phyloP scores from a whole-genome alignment of 2,329 filamentous ascomycete species.

The Orbilia javanica region DNA sequence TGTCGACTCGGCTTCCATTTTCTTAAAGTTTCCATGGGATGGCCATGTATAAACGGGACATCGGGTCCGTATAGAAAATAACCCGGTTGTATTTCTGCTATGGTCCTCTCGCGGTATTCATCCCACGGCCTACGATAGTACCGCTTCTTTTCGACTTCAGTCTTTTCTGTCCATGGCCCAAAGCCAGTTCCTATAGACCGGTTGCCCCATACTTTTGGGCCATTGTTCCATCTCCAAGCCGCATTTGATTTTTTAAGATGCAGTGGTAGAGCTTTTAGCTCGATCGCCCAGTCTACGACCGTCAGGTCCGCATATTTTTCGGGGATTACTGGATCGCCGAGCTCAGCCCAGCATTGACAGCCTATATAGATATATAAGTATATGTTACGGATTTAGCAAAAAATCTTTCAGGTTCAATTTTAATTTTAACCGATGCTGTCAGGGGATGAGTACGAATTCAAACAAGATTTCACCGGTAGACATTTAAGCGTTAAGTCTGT shows the following conservation, averaged over 20 bases:
- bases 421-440: too few species aligned
- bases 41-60: not conserved
- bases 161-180: not conserved
- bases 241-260: not conserved
- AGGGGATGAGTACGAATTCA: too few species aligned
- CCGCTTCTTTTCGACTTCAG: not conserved
- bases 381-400: not conserved
- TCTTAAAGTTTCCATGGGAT: not conserved
- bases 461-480: too few species aligned
- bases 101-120: not conserved
- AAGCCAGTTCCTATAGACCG: not conserved
- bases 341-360: not conserved
- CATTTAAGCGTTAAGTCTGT: not conserved
- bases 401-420: too few species aligned
- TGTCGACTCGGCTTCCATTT: not conserved
- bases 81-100: not conserved
- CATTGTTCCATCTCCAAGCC: conserved; percentile 2
- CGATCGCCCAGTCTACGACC: not conserved
- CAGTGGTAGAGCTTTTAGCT: not conserved
- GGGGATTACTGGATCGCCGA: conserved; percentile 6
- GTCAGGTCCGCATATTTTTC: not conserved
- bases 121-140: not conserved
- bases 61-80: not conserved
- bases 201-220: not conserved
- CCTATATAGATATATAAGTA: not conserved